Conservation (phyloP, 2,329 filamentous ascomycete species). For the Chrysoporthe cubensis region DNA sequence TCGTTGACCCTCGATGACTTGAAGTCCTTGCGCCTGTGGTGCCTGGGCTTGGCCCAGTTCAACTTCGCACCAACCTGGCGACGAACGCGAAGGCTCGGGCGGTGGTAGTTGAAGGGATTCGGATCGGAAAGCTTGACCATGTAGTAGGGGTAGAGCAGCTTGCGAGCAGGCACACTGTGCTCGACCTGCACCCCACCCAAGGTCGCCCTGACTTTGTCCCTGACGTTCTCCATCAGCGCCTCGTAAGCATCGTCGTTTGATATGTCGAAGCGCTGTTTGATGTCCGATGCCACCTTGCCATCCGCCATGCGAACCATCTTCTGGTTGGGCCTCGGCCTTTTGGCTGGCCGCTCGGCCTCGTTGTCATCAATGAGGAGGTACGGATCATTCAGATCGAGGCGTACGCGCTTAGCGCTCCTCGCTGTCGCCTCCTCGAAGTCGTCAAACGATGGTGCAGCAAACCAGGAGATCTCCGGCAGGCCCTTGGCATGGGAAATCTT, state of each 20-base stretch:
- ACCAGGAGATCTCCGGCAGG: slow-evolving; percentile 60
- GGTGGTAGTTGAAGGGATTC: slow-evolving; percentile 77
- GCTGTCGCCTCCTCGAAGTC: slow-evolving; percentile 77
- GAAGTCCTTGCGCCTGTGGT: slow-evolving; percentile 79
- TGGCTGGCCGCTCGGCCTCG: slow-evolving; percentile 64
- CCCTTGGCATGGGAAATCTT: slow-evolving; percentile 56
- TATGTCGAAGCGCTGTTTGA: slow-evolving; percentile 87
- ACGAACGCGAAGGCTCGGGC: slow-evolving; percentile 76
- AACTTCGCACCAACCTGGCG: slow-evolving; percentile 69
- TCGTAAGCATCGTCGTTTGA: slow-evolving; percentile 97
- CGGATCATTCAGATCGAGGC: slow-evolving; percentile 86
- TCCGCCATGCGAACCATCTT: slow-evolving; percentile 70
- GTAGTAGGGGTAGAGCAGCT: slow-evolving; percentile 95
- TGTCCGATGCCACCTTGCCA: slow-evolving; percentile 71
- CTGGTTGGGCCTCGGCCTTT: slow-evolving; percentile 59
- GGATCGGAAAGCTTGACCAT: slow-evolving; percentile 78
- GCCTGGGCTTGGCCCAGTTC: slow-evolving; percentile 71
- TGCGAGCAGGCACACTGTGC: slow-evolving; percentile 88
- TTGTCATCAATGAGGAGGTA: slow-evolving; percentile 81
- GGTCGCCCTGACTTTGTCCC: slow-evolving; percentile 92
- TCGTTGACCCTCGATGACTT: slow-evolving; percentile 79
- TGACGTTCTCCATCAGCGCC: slow-evolving; percentile 92
- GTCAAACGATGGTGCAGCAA: slow-evolving; percentile 74
- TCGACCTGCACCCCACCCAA: slow-evolving; percentile 92
- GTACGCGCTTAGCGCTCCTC: slow-evolving; percentile 75